Percentiles rank a stretch among this genome's conserved stretches.
phyloP scores from a whole-genome alignment of 192 early-diverging fungal genomes.

The Entomortierella parvispora region DNA sequence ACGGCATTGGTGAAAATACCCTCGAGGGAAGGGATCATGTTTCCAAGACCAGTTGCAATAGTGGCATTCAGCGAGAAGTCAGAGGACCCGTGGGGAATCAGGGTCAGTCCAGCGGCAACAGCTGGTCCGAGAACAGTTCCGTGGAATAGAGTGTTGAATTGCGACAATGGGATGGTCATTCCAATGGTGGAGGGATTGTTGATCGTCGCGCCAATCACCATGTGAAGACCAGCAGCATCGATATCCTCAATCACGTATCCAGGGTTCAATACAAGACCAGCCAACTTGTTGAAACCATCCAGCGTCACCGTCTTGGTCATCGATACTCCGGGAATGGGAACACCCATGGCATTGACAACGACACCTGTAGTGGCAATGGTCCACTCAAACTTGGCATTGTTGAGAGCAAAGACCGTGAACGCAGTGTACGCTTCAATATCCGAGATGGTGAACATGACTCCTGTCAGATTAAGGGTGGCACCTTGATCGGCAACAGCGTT shows the following conservation, averaged over 20 bases:
- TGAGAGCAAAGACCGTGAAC: constrained; percentile 56
- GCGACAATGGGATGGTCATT: constrained; percentile 36
- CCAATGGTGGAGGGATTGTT: constrained; percentile 52
- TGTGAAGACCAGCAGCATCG: constrained; percentile 30
- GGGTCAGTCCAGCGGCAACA: constrained; percentile 9
- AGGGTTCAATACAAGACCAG: neutral
- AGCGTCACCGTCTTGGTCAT: constrained; percentile 61
- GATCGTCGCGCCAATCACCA: constrained; percentile 29
- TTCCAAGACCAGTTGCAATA: constrained; percentile 2
- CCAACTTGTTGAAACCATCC: constrained; percentile 53
- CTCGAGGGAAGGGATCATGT: constrained; percentile 1
- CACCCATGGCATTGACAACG: constrained; percentile 57
- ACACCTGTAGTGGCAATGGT: constrained; percentile 48
- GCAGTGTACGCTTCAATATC: constrained; percentile 47
- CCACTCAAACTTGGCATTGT: constrained; percentile 56
- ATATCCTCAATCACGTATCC: constrained; percentile 37
- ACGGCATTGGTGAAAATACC: constrained; percentile 27
- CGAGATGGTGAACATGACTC: constrained; percentile 41
- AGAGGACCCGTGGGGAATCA: constrained; percentile 5
- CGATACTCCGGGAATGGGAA: constrained; percentile 49
- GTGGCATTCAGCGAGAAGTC: constrained; percentile 23
- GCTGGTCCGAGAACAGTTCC: constrained; percentile 27
- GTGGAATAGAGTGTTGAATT: constrained; percentile 27
- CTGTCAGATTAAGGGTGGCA: constrained; percentile 45
- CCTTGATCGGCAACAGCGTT: constrained; percentile 45